These are phyloP conservation scores for Botryotinia narcissicola DNA, from an alignment of 2,329 filamentous ascomycete genomes.

Conservation along the genomic window DNA sequence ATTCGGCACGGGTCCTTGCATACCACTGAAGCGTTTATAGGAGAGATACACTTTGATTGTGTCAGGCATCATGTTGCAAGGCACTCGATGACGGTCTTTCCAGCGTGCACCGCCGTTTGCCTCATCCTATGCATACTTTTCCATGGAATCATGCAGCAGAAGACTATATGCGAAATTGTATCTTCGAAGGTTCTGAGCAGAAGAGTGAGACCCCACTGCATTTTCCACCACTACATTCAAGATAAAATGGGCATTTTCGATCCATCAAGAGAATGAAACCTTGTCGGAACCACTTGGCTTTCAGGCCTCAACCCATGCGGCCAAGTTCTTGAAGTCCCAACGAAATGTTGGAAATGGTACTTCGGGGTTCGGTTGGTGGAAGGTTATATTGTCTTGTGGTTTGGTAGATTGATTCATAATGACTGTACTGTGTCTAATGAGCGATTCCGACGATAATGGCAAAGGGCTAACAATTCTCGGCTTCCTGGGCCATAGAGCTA, in stretches of 20 bases:
- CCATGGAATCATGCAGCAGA: background rate
- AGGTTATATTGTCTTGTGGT: background rate
- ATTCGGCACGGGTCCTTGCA: background rate
- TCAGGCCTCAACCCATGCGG: background rate
- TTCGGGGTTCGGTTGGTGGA: background rate
- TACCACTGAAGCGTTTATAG: slow-evolving; percentile 40
- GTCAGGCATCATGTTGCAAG: background rate
- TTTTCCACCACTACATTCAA: background rate
- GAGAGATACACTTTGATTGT: slow-evolving; percentile 41
- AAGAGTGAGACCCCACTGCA: background rate
- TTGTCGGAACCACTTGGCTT: background rate
- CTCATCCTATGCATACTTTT: background rate
- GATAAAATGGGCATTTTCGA: background rate
- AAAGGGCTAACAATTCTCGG: background rate
- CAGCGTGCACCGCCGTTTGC: background rate
- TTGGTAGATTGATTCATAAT: background rate
- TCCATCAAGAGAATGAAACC: too few species aligned
- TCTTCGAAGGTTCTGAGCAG: background rate
- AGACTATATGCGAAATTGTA: background rate
- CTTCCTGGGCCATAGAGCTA: background rate
- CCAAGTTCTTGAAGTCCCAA: background rate
- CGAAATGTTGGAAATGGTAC: background rate
- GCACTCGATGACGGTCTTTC: background rate
- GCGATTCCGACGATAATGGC: background rate
- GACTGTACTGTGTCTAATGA: too few species aligned